Percentiles rank a stretch among this genome's conserved stretches.
These are phyloP conservation scores for Musa balbisiana DNA, from an alignment of 202 grass and related monocot species.

Conservation along the genomic window DNA sequence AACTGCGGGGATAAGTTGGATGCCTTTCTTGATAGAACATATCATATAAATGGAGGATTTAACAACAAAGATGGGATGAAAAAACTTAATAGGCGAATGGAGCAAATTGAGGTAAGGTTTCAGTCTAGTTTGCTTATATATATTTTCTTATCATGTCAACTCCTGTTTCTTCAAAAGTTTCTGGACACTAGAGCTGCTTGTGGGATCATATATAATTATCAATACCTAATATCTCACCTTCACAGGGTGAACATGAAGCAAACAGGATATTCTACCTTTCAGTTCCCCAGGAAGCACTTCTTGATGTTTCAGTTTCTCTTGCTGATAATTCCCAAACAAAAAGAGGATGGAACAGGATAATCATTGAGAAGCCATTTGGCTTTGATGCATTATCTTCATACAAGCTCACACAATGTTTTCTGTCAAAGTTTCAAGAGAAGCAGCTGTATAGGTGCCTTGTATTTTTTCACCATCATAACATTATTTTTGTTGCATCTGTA, in stretches of 20 bases:
- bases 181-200: no score
- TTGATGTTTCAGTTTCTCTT: slow-evolving; percentile 73
- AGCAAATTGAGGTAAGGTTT: slow-evolving; percentile 59
- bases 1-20: slow-evolving; percentile 77
- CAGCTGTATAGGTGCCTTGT: slow-evolving; percentile 75
- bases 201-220: not conserved
- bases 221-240: slow-evolving; percentile 3
- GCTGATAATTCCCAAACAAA: slow-evolving; percentile 56
- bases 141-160: not conserved
- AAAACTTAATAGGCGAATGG: slow-evolving; percentile 62
- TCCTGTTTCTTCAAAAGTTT: not conserved
- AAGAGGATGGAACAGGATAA: slow-evolving; percentile 89
- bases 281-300: slow-evolving; percentile 83
- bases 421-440: slow-evolving; percentile 74
- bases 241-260: slow-evolving; percentile 45
- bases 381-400: slow-evolving; percentile 68
- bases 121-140: not conserved
- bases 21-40: slow-evolving; percentile 76
- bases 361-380: slow-evolving; percentile 96
- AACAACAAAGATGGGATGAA: slow-evolving; percentile 76
- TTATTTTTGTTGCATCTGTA: slow-evolving; percentile 15
- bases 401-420: slow-evolving; percentile 47
- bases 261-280: slow-evolving; percentile 98
- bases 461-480: slow-evolving; percentile 1
- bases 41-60: slow-evolving; percentile 73